Conservation (phyloP, 805 yeast species). For the Wickerhamomyces hampshirensis region DNA sequence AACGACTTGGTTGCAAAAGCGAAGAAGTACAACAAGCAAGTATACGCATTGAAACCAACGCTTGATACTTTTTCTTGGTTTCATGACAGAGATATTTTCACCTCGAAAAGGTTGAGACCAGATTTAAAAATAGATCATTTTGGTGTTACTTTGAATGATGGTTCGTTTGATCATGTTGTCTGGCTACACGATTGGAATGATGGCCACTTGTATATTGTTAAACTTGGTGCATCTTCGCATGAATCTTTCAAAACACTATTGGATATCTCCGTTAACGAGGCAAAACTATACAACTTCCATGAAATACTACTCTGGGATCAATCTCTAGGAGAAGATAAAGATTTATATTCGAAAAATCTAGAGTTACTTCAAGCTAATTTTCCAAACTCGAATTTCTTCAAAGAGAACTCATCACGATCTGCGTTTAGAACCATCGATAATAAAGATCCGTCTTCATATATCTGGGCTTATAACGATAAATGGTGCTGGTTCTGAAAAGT, state of each 20-base stretch:
- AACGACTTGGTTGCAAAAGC: slow-evolving; percentile 16
- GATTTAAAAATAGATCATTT: slow-evolving; percentile 16
- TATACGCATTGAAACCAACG: slow-evolving; percentile 33
- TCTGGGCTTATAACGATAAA: slow-evolving; percentile 42
- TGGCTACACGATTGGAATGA: slow-evolving; percentile 43
- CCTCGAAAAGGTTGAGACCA: slow-evolving; percentile 26
- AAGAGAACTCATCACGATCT: slow-evolving; percentile 31
- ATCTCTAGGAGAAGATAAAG: slow-evolving; percentile 18
- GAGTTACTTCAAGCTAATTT: slow-evolving; percentile 7
- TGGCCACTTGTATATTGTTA: slow-evolving; percentile 23
- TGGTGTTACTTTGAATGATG: slow-evolving; percentile 26
- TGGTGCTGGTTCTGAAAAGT: slow-evolving; percentile 41
- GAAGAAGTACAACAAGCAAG: slow-evolving; percentile 17
- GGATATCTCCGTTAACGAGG: slow-evolving; percentile 31
- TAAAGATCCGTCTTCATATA: slow-evolving; percentile 12
- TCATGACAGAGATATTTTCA: slow-evolving; percentile 32
- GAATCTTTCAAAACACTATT: slow-evolving; percentile 26
- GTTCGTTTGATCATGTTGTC: slow-evolving; percentile 30
- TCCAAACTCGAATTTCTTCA: slow-evolving; percentile 22
- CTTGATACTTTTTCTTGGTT: slow-evolving; percentile 39
- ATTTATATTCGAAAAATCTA: slow-evolving; percentile 3
- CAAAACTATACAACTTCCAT: slow-evolving; percentile 23
- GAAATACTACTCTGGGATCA: slow-evolving; percentile 36
- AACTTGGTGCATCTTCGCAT: slow-evolving; percentile 12
- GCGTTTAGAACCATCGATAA: slow-evolving; percentile 33